phyloP scores from a whole-genome alignment of 2,329 filamentous ascomycete genomes.

The Venturia carpophila region DNA sequence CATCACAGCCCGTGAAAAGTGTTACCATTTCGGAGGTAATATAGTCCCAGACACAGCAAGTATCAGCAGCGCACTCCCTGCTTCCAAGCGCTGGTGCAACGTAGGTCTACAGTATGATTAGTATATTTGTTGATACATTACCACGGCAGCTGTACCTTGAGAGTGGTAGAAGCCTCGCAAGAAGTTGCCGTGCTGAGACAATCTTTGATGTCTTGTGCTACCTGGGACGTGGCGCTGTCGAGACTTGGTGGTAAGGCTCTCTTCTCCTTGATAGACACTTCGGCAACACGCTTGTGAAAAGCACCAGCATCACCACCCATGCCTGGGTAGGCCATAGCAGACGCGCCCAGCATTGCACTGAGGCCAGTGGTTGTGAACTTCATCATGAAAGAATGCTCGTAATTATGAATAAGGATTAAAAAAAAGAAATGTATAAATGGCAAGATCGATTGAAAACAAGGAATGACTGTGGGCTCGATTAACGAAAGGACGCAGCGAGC shows the following conservation, averaged over 20 bases:
- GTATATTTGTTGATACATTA: not conserved
- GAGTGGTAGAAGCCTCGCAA: not conserved
- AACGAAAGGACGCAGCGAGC: constrained; percentile 16
- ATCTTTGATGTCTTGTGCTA: constrained; percentile 1
- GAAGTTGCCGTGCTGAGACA: not conserved
- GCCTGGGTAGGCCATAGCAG: constrained; percentile 10
- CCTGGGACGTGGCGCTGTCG: not conserved
- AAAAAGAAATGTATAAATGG: not conserved
- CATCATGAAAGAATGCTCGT: not conserved
- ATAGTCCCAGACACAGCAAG: constrained; percentile 31
- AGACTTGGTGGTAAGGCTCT: not conserved
- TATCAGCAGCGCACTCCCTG: constrained; percentile 23
- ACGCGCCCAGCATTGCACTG: not conserved
- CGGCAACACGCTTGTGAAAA: constrained; percentile 11
- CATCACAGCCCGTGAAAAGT: constrained; percentile 23
- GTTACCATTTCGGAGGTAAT: constrained; percentile 27
- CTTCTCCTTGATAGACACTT: not conserved
- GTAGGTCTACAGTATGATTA: constrained; percentile 10
- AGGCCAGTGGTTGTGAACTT: constrained; percentile 9
- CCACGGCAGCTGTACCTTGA: not conserved
- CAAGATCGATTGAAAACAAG: not conserved
- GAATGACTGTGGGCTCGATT: constrained; percentile 10
- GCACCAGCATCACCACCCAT: constrained; percentile 1
- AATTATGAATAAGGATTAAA: not conserved
- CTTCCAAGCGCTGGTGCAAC: constrained; percentile 14